phyloP scores from a whole-genome alignment of 768 basidiomycete genomes.

The Boletus barrowsii region DNA sequence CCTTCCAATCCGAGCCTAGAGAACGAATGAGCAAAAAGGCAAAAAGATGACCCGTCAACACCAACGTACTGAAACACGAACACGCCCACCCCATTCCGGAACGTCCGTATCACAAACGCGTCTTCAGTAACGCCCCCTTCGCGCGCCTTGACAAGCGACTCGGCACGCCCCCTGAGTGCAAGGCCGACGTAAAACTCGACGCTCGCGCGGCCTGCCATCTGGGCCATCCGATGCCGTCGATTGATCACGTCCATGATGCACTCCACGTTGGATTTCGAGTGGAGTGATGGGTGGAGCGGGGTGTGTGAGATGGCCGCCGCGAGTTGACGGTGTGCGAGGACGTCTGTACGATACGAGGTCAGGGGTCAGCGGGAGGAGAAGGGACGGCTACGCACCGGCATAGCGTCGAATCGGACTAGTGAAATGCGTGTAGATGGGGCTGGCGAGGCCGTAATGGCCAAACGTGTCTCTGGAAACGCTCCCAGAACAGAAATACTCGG shows the following conservation, averaged over 20 bases:
- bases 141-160: constrained; percentile 33
- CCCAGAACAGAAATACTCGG: constrained; percentile 97
- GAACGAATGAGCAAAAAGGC: not conserved
- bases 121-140: constrained; percentile 60
- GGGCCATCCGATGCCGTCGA: constrained; percentile 90
- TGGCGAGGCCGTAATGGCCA: constrained; percentile 97
- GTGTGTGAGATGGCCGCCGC: constrained; percentile 83
- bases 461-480: constrained; percentile 91
- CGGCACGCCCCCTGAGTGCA: constrained; percentile 70
- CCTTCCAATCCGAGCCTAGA: constrained; percentile 89
- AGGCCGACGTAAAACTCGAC: constrained; percentile 97
- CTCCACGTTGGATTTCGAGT: constrained; percentile 87
- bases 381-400: constrained; percentile 55
- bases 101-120: constrained; percentile 90
- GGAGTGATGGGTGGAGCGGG: constrained; percentile 81
- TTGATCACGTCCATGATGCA: constrained; percentile 84
- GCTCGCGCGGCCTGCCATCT: constrained; percentile 95
- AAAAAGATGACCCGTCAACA: not conserved
- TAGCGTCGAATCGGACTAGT: constrained; percentile 97
- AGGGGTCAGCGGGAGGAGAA: not conserved
- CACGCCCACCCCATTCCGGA: constrained; percentile 94
- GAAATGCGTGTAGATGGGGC: constrained; percentile 96
- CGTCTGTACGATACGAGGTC: constrained; percentile 47
- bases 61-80: constrained; percentile 89
- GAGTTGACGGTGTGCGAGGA: constrained; percentile 91